Percentiles rank a stretch among this genome's conserved stretches.
Conservation (phyloP, 345 rosid species). For the Eucalyptus marginata region DNA sequence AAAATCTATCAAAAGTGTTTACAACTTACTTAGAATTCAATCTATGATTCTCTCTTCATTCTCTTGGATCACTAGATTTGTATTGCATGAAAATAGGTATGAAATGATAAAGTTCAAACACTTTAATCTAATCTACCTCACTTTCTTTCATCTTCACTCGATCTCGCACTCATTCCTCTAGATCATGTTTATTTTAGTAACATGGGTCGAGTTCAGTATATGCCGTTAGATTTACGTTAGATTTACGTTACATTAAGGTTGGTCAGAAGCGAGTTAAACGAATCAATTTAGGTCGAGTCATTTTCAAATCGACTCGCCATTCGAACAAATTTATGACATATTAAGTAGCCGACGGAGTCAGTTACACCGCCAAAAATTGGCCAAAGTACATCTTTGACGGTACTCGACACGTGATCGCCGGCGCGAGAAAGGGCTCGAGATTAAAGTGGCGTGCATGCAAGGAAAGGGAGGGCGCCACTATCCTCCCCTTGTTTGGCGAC, state of each 20-base stretch:
- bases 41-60: accelerated
- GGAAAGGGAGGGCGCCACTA: background rate
- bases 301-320: accelerated
- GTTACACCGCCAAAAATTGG: background rate
- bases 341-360: background rate
- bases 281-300: accelerated
- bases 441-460: background rate
- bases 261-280: accelerated
- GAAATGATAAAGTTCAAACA: no score
- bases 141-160: background rate
- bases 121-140: background rate
- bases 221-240: accelerated
- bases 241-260: accelerated
- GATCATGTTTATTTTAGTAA: no score
- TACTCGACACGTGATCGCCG: background rate
- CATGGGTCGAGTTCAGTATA: accelerated
- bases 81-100: accelerated
- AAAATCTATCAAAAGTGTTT: no score
- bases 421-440: background rate
- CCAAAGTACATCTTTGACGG: background rate
- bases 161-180: accelerated
- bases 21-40: no score
- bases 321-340: no score
- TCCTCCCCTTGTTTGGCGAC: background rate
- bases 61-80: accelerated